phyloP scores from a whole-genome alignment of 768 basidiomycete species.

The Leccinum obscurum region DNA sequence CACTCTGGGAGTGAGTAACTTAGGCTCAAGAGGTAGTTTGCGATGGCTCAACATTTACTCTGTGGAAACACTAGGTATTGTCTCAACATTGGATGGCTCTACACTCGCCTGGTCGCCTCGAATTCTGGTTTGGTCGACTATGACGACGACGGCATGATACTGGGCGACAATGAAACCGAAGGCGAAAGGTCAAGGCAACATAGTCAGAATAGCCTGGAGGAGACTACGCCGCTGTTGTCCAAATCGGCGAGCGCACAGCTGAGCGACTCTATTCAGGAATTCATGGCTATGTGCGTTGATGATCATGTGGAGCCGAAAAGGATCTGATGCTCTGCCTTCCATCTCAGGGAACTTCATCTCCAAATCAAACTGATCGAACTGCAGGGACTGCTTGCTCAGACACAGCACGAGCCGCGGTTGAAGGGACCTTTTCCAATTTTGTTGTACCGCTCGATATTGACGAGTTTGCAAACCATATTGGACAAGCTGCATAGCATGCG shows the following conservation, averaged over 20 bases:
- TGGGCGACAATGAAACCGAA: slow-evolving; percentile 4
- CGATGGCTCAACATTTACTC: neutral
- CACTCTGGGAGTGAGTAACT: slow-evolving; percentile 77
- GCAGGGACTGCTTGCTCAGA: slow-evolving; percentile 81
- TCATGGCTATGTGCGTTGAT: slow-evolving; percentile 83
- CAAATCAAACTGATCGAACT: slow-evolving; percentile 89
- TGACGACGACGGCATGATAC: slow-evolving; percentile 18
- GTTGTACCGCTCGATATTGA: slow-evolving; percentile 81
- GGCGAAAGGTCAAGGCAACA: neutral
- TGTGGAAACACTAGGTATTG: slow-evolving; percentile 66
- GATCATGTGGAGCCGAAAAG: neutral
- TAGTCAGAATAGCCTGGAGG: slow-evolving; percentile 18
- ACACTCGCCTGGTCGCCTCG: slow-evolving; percentile 85
- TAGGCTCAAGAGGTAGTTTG: neutral
- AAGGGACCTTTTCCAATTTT: slow-evolving; percentile 93
- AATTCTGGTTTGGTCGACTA: slow-evolving; percentile 72
- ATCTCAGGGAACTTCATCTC: slow-evolving; percentile 85
- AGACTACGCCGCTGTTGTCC: slow-evolving; percentile 33
- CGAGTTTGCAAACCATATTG: slow-evolving; percentile 80
- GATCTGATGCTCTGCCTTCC: slow-evolving; percentile 8
- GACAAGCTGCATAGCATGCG: slow-evolving; percentile 94
- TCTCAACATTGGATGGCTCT: slow-evolving; percentile 91
- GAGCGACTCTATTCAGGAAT: slow-evolving; percentile 71
- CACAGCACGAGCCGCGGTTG: slow-evolving; percentile 89
- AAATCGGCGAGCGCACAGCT: slow-evolving; percentile 44